Percentiles rank a stretch among this genome's conserved stretches.
These are phyloP conservation scores for Pneumocystis sp. DNA, from an alignment of 1,139 yeast genomes.

Conservation along the genomic window DNA sequence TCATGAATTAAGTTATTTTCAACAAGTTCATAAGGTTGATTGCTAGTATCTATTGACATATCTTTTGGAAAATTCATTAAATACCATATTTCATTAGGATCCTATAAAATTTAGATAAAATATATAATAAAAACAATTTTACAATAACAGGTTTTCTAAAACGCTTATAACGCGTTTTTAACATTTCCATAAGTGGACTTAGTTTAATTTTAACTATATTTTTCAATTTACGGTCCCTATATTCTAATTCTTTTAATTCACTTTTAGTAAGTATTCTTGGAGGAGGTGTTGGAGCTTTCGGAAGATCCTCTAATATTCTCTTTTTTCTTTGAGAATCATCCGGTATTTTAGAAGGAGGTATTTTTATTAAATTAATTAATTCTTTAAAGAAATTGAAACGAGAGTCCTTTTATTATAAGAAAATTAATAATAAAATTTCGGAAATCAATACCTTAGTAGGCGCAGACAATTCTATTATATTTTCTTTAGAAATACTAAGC, in stretches of 20 bases:
- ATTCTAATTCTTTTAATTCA: slow-evolving; percentile 39
- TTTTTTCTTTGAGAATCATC: slow-evolving; percentile 26
- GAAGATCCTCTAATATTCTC: slow-evolving; percentile 29
- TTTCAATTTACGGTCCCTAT: slow-evolving; percentile 65
- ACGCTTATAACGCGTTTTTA: slow-evolving; percentile 59
- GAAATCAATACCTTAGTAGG: slow-evolving; percentile 20
- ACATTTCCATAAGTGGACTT: slow-evolving; percentile 76
- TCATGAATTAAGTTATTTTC: slow-evolving; percentile 73
- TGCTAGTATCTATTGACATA: slow-evolving; percentile 17
- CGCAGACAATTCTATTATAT: slow-evolving; percentile 35
- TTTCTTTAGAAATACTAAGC: slow-evolving; percentile 40
- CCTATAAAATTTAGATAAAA: not conserved
- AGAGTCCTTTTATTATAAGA: slow-evolving; percentile 21
- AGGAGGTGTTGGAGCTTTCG: slow-evolving; percentile 27
- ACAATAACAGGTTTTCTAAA: slow-evolving; percentile 79
- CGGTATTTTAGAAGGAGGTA: slow-evolving; percentile 47
- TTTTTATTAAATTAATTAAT: slow-evolving; percentile 39
- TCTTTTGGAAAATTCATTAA: not conserved
- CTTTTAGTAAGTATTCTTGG: slow-evolving; percentile 17
- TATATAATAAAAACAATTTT: not conserved
- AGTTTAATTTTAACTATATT: slow-evolving; percentile 72
- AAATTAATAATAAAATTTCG: not conserved
- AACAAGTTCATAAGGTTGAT: slow-evolving; percentile 36
- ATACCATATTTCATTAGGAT: not conserved
- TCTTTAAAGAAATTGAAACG: slow-evolving; percentile 43